A percentile compares a stretch with the other conserved stretches of the same genome.
Evolutionary conservation across 306 rosid species (phyloP).

Genomic region (Trifolium dubium): DNA sequence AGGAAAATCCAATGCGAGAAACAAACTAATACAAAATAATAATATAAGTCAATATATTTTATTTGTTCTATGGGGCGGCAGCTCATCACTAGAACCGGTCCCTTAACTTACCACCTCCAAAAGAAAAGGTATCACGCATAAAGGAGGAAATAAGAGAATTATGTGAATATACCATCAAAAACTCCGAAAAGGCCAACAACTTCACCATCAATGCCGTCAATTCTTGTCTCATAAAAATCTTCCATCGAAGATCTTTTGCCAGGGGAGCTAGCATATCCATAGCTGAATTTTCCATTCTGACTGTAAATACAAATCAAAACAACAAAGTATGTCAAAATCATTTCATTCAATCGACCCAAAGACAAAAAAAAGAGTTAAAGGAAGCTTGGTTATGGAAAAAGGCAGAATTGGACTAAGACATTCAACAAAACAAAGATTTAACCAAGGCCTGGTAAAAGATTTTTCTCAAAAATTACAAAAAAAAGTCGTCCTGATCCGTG

Average conservation of each 20-base stretch:
- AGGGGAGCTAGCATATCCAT: constrained; percentile 97
- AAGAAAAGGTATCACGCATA: constrained; percentile 10
- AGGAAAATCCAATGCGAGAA: constrained; percentile 23
- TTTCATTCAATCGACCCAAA: constrained; percentile 7
- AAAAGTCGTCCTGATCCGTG: neutral
- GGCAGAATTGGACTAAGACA: neutral
- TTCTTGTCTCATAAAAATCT: constrained; percentile 95
- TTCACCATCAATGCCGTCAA: constrained; percentile 94
- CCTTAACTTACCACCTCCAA: constrained; percentile 19
- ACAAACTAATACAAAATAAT: constrained; percentile 9
- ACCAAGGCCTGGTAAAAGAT: constrained; percentile 4
- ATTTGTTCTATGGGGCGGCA: neutral
- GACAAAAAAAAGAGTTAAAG: constrained; percentile 9
- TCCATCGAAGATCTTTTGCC: constrained; percentile 99
- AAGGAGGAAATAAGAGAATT: constrained; percentile 21
- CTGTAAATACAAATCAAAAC: constrained; percentile 58
- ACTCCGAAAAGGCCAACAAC: constrained; percentile 98
- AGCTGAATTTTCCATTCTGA: constrained; percentile 96
- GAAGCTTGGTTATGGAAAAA: neutral
- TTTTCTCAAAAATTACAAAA: constrained; percentile 2
- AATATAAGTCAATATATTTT: neutral
- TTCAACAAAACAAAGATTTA: constrained; percentile 13
- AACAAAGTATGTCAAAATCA: constrained; percentile 44
- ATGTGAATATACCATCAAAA: constrained; percentile 75
- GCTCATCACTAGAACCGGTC: neutral